Base-by-base conservation (phyloP, 768 basidiomycete species). In the Lyophyllum semitale region DNA sequence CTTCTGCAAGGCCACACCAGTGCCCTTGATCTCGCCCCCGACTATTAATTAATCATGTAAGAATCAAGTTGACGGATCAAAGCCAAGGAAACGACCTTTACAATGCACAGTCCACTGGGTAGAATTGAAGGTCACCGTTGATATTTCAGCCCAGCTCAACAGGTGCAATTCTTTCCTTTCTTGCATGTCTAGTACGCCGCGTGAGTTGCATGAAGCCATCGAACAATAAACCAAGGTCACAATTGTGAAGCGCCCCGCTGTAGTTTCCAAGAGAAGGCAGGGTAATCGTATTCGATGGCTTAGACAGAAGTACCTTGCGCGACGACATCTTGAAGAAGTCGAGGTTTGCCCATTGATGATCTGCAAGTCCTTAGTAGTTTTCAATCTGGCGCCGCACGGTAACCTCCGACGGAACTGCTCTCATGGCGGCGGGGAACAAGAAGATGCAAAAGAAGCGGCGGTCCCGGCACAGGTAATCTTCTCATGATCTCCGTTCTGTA, bases 21-120 rank as follows among this genome's bases (percentile, higher is more conserved):
- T 63, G 1, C 63, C 63, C 51, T 49, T 62, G 5, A 60, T 57
- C 45, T 62, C 61, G 12, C 63, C 63, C 15, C 45, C 30, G 8
- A 64, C 61, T 64, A 41, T 30, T 9, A 12, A 23, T 47, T 7
- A 47, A 26, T 51, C 8, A 22, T 46, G 18, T 30, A 8, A 8
- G 4, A 7, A 18, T n/a, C 13, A n/a, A n/a, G n/a, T 38, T 25
- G 8, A 18, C 6, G 27, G 6, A 40, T 23, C 12, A 3, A n/a
- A 11, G 11, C 4, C 1, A 6, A 13, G 38, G 38, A n/a, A 54
- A 58, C 3, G 15, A 62, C 63, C 53, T 57, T 63, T 64, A 35
- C 63, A 64, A 9, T 62, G 57, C 3, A 64, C 61, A 23, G 59
- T 62, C 63, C 63, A 64, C 33, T 49, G 51, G 4, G 52, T 49